Evolutionary conservation across 148 eudicot species (phyloP).

Genomic region (Oxyria digyna): DNA sequence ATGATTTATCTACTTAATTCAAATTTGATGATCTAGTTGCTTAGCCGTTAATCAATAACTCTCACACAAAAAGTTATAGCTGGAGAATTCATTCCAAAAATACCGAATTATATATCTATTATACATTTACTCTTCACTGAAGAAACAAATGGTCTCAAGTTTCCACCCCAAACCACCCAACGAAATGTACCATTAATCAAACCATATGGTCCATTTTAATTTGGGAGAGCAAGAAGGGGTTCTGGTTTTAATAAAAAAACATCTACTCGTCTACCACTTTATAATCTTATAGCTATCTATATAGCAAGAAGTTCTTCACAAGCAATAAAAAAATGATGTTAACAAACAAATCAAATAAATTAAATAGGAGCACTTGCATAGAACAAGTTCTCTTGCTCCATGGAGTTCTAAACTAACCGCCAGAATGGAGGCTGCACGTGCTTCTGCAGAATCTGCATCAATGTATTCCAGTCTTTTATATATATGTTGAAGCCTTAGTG

Average conservation of each 20-base stretch:
- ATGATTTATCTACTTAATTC: neutral
- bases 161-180: neutral
- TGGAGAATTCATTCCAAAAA: neutral
- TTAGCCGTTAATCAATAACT: neutral
- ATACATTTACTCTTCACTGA: neutral
- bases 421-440: constrained; percentile 94
- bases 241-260: neutral
- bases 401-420: constrained; percentile 49
- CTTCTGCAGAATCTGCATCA: constrained; percentile 91
- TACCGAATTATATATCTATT: neutral
- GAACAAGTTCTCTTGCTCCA: neutral
- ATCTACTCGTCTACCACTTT: neutral
- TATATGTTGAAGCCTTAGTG: constrained; percentile 67
- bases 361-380: neutral
- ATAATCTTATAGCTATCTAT: neutral
- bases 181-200: neutral
- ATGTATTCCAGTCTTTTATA: constrained; percentile 90
- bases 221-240: neutral
- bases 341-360: neutral
- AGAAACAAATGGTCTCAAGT: neutral
- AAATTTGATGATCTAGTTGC: neutral
- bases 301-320: neutral
- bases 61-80: neutral
- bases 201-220: neutral
- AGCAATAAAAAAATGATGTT: neutral